Evolutionary conservation across 2,329 filamentous ascomycete species (phyloP).

Genomic region (Fusarium liriodendri): DNA sequence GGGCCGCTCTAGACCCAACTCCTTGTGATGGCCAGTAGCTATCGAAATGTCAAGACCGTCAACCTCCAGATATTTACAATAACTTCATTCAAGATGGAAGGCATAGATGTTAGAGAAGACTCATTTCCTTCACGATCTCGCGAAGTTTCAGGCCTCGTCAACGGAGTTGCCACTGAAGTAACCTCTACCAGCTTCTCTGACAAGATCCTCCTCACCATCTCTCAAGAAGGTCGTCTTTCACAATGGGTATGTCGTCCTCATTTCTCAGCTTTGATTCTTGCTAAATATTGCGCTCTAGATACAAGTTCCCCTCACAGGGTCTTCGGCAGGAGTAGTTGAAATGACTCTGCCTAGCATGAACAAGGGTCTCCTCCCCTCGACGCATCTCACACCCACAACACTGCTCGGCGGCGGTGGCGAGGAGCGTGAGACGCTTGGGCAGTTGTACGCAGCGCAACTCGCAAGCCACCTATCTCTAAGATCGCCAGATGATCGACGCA

Average conservation of each 20-base stretch:
- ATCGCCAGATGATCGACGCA: constrained; percentile 72
- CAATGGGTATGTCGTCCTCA: constrained; percentile 78
- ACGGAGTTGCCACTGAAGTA: constrained; percentile 77
- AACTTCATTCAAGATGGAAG: constrained; percentile 50
- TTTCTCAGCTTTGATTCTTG: not conserved
- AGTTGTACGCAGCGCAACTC: constrained; percentile 90
- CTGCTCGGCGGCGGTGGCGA: constrained; percentile 85
- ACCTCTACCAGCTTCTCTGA: constrained; percentile 82
- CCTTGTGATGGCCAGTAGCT: constrained; percentile 12
- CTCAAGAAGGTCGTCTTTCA: constrained; percentile 84
- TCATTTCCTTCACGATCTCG: constrained; percentile 76
- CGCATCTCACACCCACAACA: constrained; percentile 86
- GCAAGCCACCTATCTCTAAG: constrained; percentile 81
- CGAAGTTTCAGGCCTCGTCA: constrained; percentile 70
- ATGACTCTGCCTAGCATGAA: constrained; percentile 63
- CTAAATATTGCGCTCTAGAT: constrained; percentile 60
- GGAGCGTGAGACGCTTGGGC: constrained; percentile 84
- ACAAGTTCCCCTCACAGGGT: constrained; percentile 80
- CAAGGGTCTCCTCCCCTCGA: constrained; percentile 74
- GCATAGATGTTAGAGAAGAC: constrained; percentile 57
- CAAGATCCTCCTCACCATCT: constrained; percentile 90
- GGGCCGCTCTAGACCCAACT: constrained; percentile 18
- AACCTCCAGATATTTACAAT: constrained; percentile 25
- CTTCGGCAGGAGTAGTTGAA: constrained; percentile 72
- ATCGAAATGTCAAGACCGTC: not conserved